These are phyloP conservation scores for Mytilinidion resinicola DNA, from an alignment of 495 filamentous ascomycete genomes.

Conservation along the genomic window DNA sequence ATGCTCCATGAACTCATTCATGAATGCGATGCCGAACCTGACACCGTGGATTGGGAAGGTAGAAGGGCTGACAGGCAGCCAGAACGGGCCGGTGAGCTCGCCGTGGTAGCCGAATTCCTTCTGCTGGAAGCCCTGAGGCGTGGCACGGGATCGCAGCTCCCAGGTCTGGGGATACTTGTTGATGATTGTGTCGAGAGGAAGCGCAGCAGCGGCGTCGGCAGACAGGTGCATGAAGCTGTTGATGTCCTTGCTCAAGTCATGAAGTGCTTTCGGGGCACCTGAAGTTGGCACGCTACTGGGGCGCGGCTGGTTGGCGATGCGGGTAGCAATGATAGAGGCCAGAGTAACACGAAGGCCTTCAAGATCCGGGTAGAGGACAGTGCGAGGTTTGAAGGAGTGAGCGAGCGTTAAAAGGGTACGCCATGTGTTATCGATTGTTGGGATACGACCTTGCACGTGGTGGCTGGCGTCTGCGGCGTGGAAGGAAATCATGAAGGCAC, in stretches of 20 bases:
- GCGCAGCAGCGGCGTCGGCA: conserved; percentile 7
- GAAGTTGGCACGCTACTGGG: neutral
- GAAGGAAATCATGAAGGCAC: conserved; percentile 20
- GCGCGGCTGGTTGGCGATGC: conserved; percentile 2
- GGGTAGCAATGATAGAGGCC: conserved; percentile 11
- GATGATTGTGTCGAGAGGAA: conserved; percentile 10
- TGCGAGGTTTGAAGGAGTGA: conserved; percentile 8
- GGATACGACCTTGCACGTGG: conserved; percentile 6
- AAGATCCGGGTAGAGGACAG: conserved; percentile 13
- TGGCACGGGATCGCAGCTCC: conserved; percentile 1
- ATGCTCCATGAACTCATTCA: conserved; percentile 16
- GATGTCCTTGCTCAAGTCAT: conserved; percentile 7
- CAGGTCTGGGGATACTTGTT: conserved; percentile 20
- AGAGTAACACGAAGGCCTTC: conserved; percentile 23
- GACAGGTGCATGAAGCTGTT: conserved; percentile 10
- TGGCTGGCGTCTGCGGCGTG: conserved; percentile 9
- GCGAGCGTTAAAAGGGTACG: conserved; percentile 20
- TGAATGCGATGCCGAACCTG: conserved; percentile 18
- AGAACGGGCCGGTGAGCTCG: conserved; percentile 20
- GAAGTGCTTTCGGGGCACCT: neutral
- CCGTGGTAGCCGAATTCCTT: conserved; percentile 4
- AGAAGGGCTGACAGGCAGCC: conserved; percentile 15
- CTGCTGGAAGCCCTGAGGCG: conserved; percentile 1
- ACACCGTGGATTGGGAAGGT: conserved; percentile 25
- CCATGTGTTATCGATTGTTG: conserved; percentile 20